Evolutionary conservation across 257 asterid species (phyloP).

Genomic region (Ocimum tenuiflorum): DNA sequence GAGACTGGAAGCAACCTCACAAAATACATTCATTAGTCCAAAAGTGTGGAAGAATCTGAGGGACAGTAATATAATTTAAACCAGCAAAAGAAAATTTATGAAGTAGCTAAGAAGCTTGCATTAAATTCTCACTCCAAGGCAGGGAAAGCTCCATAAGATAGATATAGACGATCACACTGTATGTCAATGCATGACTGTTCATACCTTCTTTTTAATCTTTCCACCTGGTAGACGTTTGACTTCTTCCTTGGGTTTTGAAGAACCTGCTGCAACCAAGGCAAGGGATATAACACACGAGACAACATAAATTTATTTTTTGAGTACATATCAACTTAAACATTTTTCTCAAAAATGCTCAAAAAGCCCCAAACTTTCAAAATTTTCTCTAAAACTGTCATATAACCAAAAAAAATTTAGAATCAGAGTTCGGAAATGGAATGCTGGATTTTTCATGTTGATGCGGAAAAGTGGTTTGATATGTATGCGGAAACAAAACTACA

Average conservation of each 20-base stretch:
- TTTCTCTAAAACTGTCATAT: no score
- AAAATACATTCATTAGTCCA: background rate
- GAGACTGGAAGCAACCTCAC: background rate
- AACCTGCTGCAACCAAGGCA: constrained; percentile 44
- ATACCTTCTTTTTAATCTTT: constrained; percentile 86
- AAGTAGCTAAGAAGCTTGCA: background rate
- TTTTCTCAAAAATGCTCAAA: no score
- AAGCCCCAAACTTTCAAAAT: no score
- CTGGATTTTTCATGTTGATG: no score
- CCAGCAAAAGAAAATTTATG: background rate
- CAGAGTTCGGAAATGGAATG: no score
- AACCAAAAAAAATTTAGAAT: no score
- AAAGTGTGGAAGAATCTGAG: background rate
- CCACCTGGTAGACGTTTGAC: constrained; percentile 98
- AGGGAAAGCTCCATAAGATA: background rate
- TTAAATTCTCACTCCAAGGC: background rate
- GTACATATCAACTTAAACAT: no score
- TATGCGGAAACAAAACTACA: no score
- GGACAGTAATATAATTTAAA: background rate
- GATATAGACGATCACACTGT: background rate
- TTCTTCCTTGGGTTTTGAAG: constrained; percentile 87
- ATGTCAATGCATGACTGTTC: background rate
- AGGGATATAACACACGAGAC: constrained; percentile 2
- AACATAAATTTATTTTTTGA: background rate
- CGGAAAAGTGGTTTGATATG: no score